A percentile compares a stretch with the other conserved stretches of the same genome.
phyloP scores from a whole-genome alignment of 306 rosid genomes.

The Vicia sativa region DNA sequence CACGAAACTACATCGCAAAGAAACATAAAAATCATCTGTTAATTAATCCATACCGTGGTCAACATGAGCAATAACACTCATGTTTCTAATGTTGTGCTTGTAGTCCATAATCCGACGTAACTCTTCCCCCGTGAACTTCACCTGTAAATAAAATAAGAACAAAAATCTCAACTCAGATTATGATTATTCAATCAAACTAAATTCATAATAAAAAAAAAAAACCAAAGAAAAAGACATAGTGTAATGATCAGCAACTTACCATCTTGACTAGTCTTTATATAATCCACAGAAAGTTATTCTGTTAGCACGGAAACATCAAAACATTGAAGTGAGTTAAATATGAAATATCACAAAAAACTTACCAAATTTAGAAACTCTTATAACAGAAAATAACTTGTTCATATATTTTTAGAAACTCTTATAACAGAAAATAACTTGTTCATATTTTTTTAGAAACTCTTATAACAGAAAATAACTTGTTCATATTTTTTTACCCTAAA shows the following conservation, averaged over 20 bases:
- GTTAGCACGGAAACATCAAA: constrained; percentile 29
- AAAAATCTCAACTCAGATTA: constrained; percentile 23
- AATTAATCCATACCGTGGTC: constrained; percentile 66
- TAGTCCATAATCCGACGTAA: constrained; percentile 86
- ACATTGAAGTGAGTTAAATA: background rate
- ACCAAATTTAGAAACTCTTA: too few relatives aligned
- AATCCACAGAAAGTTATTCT: constrained; percentile 14
- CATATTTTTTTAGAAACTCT: too few relatives aligned
- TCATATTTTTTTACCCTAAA: too few relatives aligned
- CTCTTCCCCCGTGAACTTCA: constrained; percentile 95
- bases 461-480: too few relatives aligned
- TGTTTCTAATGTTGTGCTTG: constrained; percentile 87
- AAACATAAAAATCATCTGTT: background rate
- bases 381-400: too few relatives aligned
- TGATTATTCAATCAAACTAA: background rate
- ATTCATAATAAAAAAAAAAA: background rate
- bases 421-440: background rate
- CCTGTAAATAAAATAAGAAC: constrained; percentile 52
- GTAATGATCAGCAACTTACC: constrained; percentile 40
- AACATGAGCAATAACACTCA: constrained; percentile 94
- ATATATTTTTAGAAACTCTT: background rate
- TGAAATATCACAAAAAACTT: background rate
- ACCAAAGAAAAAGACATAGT: background rate
- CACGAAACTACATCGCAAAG: background rate
- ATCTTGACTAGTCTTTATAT: constrained; percentile 54